Base-by-base conservation (phyloP, 2,329 filamentous ascomycete species). In the Fusarium bactridioides region DNA sequence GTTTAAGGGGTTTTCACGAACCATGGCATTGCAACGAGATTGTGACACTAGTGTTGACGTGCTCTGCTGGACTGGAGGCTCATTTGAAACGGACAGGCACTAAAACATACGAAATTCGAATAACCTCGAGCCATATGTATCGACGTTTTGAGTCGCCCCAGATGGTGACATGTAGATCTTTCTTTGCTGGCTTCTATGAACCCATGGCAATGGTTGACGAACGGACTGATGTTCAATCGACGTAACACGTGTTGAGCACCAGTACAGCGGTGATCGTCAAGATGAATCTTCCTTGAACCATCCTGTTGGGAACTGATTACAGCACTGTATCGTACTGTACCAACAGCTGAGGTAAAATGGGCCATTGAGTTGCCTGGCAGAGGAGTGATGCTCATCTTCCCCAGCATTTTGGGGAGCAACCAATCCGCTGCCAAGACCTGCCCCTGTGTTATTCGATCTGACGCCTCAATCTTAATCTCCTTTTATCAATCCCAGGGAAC, bases 141-240 rank as follows among this genome's bases (percentile, higher is more conserved):
- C 54, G 51, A 31, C 57, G 40, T 23, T 45, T 62, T 38, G 38
- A 40, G 48, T 66, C 65, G 43, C 59, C 67, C 70, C 51, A 59
- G 70, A 54, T 59, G 55, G 21, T 43, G 38, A 44, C 44, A 23
- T 59, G 70, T 65, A 69, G 70, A 73, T 74, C 70, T 71, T 73
- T 58, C 67, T 74, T 51, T 53, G 70, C 71, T 74, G 58, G 67
- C 67, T 68, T 55, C 41, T n/a, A 55, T n/a, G 48, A 58, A 72
- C 58, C 70, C 70, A 54, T 40, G 59, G 63, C 56, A 59, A 54
- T 72, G 70, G 58, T 68, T 57, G 25, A 67, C 47, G 59, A 47
- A 63, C 50, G 53, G 48, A 63, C 31, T 70, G 47, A 56, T n/a
- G 57, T 54, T 73, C 59, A 72, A 35, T 69, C 71, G 68, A 74